Evolutionary conservation across 352 stramenopile genomes (phyloP), one percentile per base, ranked within the genome.

Genomic region (Pythium insidiosum): DNA sequence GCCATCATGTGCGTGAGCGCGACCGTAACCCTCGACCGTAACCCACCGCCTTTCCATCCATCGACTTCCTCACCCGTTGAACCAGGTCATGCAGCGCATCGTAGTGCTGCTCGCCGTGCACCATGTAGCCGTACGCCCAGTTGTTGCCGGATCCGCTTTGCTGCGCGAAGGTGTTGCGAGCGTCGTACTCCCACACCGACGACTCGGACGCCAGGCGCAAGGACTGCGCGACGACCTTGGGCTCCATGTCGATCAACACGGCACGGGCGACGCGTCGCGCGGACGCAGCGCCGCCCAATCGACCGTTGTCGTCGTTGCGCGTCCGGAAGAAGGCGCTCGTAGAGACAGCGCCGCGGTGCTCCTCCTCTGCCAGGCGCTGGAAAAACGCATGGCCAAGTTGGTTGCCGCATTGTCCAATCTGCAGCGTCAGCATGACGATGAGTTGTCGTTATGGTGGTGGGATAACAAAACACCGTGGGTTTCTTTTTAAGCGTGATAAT

Each of bases 161-260:
- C 37, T 71, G 59, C 28, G 57, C 82, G 20, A 87, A 73, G 16
- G 50, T 43, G 33, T 81, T 83, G 11, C 22, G 37, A 15, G 39
- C 22, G 4, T 72, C 69, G 43, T 87, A 87, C 19, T 46, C 23
- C 73, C 75, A 84, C 9, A 24, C 9, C n/a, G 38, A 33, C 3
- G 18, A 11, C 12, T n/a, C 36, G 15, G 40, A 39, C 10, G 26
- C 20, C 18, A 47, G 22, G 23, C 43, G 43, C 21, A 84, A 47
- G 45, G 68, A 81, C 42, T 68, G 61, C 48, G 80, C 61, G 42
- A 85, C 61, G 23, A 88, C 76, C 30, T 86, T 84, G 22, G 77
- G 79, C 71, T 92, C 79, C 77, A 85, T 92, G 49, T 92, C 79
- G 3, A 92, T 59, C 9, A 92, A 63, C 49, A 92, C 68, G 2